phyloP scores from a whole-genome alignment of 352 stramenopile species.

The Phytophthora rubi region DNA sequence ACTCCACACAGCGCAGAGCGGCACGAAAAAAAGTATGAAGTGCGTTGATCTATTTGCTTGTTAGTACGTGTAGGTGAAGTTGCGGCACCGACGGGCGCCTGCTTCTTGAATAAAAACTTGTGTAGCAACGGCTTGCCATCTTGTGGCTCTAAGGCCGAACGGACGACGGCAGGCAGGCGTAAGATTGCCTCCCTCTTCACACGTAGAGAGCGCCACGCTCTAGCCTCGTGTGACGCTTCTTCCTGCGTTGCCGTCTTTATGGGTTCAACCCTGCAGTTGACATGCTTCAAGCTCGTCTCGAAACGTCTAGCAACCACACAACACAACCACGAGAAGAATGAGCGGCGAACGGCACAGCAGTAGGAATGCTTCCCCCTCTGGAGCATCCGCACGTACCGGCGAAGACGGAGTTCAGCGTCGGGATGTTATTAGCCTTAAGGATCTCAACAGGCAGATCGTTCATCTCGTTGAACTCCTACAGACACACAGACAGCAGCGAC shows the following conservation, averaged over 20 bases:
- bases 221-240: slow-evolving; percentile 15
- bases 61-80: slow-evolving; percentile 31
- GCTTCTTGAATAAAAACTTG: slow-evolving; percentile 44
- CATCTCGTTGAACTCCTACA: slow-evolving; percentile 84
- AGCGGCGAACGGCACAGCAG: slow-evolving; percentile 3
- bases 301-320: slow-evolving; percentile 40
- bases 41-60: slow-evolving; percentile 39
- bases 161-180: neutral
- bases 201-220: slow-evolving; percentile 4
- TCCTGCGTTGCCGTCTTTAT: slow-evolving; percentile 17
- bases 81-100: slow-evolving; percentile 3
- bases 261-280: slow-evolving; percentile 11
- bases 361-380: neutral
- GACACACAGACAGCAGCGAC: slow-evolving; percentile 25
- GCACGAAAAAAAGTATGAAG: slow-evolving; percentile 36
- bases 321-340: slow-evolving; percentile 31
- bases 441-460: slow-evolving; percentile 80
- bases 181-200: neutral
- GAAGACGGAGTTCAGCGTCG: slow-evolving; percentile 76
- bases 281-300: slow-evolving; percentile 35
- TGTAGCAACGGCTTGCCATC: slow-evolving; percentile 20
- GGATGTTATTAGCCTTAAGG: slow-evolving; percentile 80
- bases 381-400: slow-evolving; percentile 43
- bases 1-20: neutral
- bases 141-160: slow-evolving; percentile 20